phyloP scores from a whole-genome alignment of 2,329 filamentous ascomycete genomes.

The Volutella citrinella region DNA sequence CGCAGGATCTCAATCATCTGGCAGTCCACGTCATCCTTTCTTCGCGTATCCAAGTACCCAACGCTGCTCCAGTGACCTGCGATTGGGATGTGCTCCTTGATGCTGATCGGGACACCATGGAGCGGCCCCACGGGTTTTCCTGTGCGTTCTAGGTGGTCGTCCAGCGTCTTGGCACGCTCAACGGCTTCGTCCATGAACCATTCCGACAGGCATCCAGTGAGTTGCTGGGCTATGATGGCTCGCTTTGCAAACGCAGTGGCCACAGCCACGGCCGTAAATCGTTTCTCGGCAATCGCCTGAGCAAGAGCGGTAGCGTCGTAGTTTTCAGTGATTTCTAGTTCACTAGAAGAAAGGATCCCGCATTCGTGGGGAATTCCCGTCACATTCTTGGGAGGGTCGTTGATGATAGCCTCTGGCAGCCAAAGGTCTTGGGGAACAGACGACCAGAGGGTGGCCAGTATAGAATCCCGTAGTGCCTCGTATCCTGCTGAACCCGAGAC shows the following conservation, averaged over 20 bases:
- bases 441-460: slow-evolving; percentile 29
- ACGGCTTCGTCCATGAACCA: slow-evolving; percentile 17
- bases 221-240: slow-evolving; percentile 15
- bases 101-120: slow-evolving; percentile 15
- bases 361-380: too few species aligned
- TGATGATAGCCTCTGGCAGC: slow-evolving; percentile 23
- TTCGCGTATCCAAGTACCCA: slow-evolving; percentile 8
- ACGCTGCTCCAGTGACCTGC: slow-evolving; percentile 8
- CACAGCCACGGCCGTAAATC: slow-evolving; percentile 5
- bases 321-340: slow-evolving; percentile 4
- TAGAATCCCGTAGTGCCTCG: slow-evolving; percentile 17
- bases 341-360: slow-evolving; percentile 7
- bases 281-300: not conserved
- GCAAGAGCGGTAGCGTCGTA: slow-evolving; percentile 7
- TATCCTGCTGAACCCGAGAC: slow-evolving; percentile 21
- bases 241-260: slow-evolving; percentile 15
- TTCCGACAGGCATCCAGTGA: slow-evolving; percentile 16
- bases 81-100: slow-evolving; percentile 19
- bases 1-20: not conserved
- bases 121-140: slow-evolving; percentile 7
- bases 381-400: too few species aligned
- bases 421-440: slow-evolving; percentile 29
- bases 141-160: slow-evolving; percentile 8
- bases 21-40: slow-evolving; percentile 12
- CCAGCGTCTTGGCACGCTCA: slow-evolving; percentile 7